Evolutionary conservation across 768 basidiomycete species (phyloP).

Genomic region (Leccinum variicolor): DNA sequence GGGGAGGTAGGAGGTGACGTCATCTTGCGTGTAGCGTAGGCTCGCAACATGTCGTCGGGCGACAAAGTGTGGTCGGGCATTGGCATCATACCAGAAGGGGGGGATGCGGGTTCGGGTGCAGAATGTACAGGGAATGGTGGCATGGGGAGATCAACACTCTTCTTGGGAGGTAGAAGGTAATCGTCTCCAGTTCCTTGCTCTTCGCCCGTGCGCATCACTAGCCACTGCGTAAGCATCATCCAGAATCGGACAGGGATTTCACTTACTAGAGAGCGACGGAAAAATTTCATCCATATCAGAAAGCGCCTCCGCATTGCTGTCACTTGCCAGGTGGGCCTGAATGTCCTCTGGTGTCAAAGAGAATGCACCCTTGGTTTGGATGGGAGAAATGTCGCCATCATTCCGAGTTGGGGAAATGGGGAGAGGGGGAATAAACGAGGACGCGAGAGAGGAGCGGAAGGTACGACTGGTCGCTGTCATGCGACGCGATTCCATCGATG

Average conservation of each 20-base stretch:
- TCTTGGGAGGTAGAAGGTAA: constrained; percentile 41
- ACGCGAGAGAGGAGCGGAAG: constrained; percentile 42
- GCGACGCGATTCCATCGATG: constrained; percentile 43
- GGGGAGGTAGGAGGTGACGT: constrained; percentile 32
- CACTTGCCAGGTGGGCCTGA: constrained; percentile 44
- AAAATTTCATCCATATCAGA: constrained; percentile 55
- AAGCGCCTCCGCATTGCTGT: constrained; percentile 29
- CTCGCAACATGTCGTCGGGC: constrained; percentile 76
- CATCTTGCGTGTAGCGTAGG: constrained; percentile 54
- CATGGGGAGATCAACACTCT: constrained; percentile 26
- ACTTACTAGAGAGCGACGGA: constrained; percentile 66
- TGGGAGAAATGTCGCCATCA: constrained; percentile 40
- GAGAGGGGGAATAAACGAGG: constrained; percentile 40
- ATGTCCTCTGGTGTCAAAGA: constrained; percentile 61
- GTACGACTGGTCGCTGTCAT: constrained; percentile 39
- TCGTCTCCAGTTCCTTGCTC: constrained; percentile 33
- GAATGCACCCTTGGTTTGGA: constrained; percentile 40
- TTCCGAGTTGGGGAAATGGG: constrained; percentile 13
- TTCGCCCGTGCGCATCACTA: constrained; percentile 73
- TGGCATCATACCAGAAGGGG: constrained; percentile 36
- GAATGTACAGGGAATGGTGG: constrained; percentile 34
- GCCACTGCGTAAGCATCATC: constrained; percentile 5
- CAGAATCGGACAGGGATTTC: background rate
- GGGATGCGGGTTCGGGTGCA: constrained; percentile 32
- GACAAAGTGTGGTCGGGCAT: constrained; percentile 44